Conservation (phyloP, 306 rosid species). For the Fragaria iinumae region DNA sequence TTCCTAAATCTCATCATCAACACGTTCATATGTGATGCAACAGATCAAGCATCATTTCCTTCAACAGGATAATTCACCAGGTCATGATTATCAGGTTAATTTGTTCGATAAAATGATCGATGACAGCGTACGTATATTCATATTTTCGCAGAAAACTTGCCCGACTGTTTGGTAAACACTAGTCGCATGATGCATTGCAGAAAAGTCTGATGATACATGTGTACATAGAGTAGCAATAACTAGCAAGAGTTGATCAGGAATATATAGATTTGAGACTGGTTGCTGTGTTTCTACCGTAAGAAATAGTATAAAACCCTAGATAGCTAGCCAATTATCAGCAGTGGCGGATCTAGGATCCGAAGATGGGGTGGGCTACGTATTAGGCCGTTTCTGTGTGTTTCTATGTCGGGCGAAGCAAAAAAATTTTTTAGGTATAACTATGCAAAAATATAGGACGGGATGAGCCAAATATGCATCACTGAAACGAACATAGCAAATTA, state of each 20-base stretch:
- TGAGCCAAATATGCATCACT: too few relatives aligned
- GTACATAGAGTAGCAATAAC: neutral
- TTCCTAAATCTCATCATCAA: constrained; percentile 21
- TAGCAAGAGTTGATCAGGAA: neutral
- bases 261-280: neutral
- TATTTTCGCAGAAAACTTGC: neutral
- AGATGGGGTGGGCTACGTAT: too few relatives aligned
- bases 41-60: neutral
- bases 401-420: too few relatives aligned
- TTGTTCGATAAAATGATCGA: neutral
- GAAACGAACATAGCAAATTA: too few relatives aligned
- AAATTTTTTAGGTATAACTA: too few relatives aligned
- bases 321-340: too few relatives aligned
- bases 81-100: neutral
- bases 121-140: neutral
- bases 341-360: too few relatives aligned
- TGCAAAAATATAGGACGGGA: too few relatives aligned
- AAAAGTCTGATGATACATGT: neutral
- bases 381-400: too few relatives aligned
- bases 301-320: too few relatives aligned
- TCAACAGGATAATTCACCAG: neutral
- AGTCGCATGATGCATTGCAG: neutral
- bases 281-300: neutral
- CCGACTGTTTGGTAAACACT: neutral
- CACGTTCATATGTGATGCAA: neutral